Conservation (phyloP, 805 yeast genomes). For the Myxozyma neotropica region DNA sequence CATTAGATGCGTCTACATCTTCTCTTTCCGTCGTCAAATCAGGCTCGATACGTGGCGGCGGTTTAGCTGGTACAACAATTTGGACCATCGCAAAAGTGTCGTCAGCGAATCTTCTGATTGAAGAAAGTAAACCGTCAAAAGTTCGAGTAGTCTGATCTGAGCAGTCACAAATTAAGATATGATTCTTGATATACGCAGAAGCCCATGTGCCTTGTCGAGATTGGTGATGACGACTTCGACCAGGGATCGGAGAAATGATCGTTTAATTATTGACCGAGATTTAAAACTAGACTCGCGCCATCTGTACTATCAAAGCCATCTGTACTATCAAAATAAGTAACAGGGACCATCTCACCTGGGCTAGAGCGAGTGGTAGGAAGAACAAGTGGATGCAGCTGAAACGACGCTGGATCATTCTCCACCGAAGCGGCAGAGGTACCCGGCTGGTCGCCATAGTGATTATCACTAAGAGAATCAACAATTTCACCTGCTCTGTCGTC, state of each 20-base stretch:
- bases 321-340: too few relatives aligned
- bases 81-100: background rate
- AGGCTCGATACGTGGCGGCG: background rate
- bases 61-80: conserved; percentile 10
- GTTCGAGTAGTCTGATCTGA: conserved; percentile 15
- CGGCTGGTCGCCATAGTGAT: too few relatives aligned
- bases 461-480: too few relatives aligned
- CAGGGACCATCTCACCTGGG: too few relatives aligned
- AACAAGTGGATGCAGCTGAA: background rate
- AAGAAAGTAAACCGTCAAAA: conserved; percentile 2
- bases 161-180: conserved; percentile 20
- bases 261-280: background rate
- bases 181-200: background rate
- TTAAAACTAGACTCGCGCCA: background rate
- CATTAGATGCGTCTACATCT: background rate
- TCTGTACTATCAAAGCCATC: background rate
- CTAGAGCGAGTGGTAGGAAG: background rate
- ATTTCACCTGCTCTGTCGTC: too few relatives aligned
- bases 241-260: background rate
- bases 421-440: too few relatives aligned
- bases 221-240: background rate
- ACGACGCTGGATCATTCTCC: too few relatives aligned
- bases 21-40: background rate
- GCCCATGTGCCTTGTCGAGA: background rate
- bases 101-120: conserved; percentile 14